phyloP scores from a whole-genome alignment of 2,329 filamentous ascomycete genomes.

The Fusarium torulosum region DNA sequence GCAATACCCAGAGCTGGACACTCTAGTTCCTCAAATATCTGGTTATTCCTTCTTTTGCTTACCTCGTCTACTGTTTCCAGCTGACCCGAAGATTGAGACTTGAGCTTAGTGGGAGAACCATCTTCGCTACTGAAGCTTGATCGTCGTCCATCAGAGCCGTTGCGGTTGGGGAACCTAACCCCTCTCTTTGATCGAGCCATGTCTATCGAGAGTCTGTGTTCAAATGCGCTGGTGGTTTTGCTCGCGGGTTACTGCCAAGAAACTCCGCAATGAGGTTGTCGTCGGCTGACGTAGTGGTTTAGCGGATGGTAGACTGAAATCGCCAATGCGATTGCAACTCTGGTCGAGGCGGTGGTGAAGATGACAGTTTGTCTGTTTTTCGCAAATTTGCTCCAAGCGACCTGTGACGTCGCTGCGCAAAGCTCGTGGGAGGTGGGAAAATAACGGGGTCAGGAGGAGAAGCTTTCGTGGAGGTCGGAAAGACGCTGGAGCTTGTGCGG shows the following conservation, averaged over 20 bases:
- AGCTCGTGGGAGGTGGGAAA: constrained; percentile 17
- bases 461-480: constrained; percentile 14
- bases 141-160: constrained; percentile 67
- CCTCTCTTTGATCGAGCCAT: constrained; percentile 61
- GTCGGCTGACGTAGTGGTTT: constrained; percentile 14
- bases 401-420: constrained; percentile 36
- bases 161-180: constrained; percentile 66
- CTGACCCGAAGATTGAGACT: constrained; percentile 46
- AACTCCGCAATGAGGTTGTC: constrained; percentile 20
- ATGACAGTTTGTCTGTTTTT: constrained; percentile 13
- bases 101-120: constrained; percentile 53
- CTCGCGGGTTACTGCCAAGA: constrained; percentile 4
- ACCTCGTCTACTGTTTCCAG: constrained; percentile 56
- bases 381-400: constrained; percentile 9
- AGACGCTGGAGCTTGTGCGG: constrained; percentile 2
- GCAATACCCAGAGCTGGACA: not conserved
- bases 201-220: constrained; percentile 23
- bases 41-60: constrained; percentile 16
- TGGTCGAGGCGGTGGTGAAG: not conserved
- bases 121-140: constrained; percentile 78
- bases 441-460: constrained; percentile 27
- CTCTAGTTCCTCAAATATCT: not conserved
- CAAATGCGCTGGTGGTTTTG: constrained; percentile 13
- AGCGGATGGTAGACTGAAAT: constrained; percentile 3
- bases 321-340: constrained; percentile 7